Evolutionary conservation across 106 monocot genomes (phyloP), one percentile per base, ranked within the genome.

Genomic region (Cymbidium sinense): DNA sequence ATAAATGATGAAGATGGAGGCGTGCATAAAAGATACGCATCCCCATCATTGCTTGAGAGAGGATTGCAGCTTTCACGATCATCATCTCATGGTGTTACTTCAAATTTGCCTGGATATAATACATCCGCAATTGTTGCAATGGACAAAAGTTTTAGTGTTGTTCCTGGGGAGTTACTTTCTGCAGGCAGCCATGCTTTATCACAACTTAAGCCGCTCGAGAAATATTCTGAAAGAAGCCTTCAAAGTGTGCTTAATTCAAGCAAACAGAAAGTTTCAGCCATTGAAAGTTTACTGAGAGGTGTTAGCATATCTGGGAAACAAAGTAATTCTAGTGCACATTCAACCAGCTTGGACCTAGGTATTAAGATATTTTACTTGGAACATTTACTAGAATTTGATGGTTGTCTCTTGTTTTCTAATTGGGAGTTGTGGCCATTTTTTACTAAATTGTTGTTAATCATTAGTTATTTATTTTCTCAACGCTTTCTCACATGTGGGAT

Each of bases 1-100:
- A 85, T 94, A 77, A 89, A 98, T 85, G 93, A 98, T 73, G 96
- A 98, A 90, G 94, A 98, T 83, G 96, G 96, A 18, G 96, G 89
- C n/a, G 77, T 90, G 81, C 96, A 98, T 72, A 98, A 90, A 80
- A 88, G 96, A 78, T 94, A 92, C 82, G 88, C 91, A 77, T 98
- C 96, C 55, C 96, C 96, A 41, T 91, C 91, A 30, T 80, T 94
- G 33, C 96, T 87, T 80, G 96, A 98, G 55, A 94, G 86, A 83
- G 87, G 85, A 15, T 75, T 55, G 11, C 93, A 84, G 41, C 65
- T 87, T 70, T 85, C 89, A 73, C 88, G 86, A 39, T 43, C 85
- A 44, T 51, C 70, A 67, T 84, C 91, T 77, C 87, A 86, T 71
- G 47, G 83, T 34, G 30, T 77, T 84, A 47, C 87, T 64, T 75